Percentiles rank a stretch among this genome's conserved stretches.
phyloP scores from a whole-genome alignment of 495 filamentous ascomycete genomes.

The Aspergillus diversus region DNA sequence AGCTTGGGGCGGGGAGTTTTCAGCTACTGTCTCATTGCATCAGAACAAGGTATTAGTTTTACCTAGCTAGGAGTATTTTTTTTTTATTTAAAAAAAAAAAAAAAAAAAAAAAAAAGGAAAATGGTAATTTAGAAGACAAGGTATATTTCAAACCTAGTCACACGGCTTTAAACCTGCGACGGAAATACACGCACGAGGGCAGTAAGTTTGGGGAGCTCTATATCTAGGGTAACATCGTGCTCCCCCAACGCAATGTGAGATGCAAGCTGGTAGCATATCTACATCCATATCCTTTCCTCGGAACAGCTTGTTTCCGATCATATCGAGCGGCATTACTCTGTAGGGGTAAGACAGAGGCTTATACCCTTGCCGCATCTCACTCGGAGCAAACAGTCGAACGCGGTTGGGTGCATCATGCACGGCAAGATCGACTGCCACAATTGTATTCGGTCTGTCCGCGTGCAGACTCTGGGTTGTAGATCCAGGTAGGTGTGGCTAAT shows the following conservation, averaged over 20 bases:
- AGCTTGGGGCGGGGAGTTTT: conserved; percentile 11
- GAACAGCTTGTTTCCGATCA: background rate
- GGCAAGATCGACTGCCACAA: background rate
- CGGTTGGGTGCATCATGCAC: background rate
- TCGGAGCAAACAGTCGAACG: background rate
- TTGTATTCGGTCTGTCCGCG: background rate
- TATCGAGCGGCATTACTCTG: background rate
- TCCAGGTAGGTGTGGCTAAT: background rate
- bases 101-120: too few species aligned
- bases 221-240: too few species aligned
- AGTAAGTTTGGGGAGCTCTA: too few species aligned
- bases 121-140: too few species aligned
- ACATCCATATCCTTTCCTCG: too few species aligned
- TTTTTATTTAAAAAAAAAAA: background rate
- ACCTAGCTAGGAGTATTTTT: conserved; percentile 5
- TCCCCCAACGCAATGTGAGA: too few species aligned
- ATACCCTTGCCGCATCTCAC: background rate
- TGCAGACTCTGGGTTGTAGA: background rate
- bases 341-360: background rate
- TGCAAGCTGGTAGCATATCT: too few species aligned
- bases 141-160: too few species aligned
- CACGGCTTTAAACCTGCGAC: too few species aligned
- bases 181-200: too few species aligned
- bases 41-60: background rate
- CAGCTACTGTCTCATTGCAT: too few species aligned